Base-by-base conservation (phyloP, 2,329 filamentous ascomycete genomes). In the Pyrenochaeta sp. region DNA sequence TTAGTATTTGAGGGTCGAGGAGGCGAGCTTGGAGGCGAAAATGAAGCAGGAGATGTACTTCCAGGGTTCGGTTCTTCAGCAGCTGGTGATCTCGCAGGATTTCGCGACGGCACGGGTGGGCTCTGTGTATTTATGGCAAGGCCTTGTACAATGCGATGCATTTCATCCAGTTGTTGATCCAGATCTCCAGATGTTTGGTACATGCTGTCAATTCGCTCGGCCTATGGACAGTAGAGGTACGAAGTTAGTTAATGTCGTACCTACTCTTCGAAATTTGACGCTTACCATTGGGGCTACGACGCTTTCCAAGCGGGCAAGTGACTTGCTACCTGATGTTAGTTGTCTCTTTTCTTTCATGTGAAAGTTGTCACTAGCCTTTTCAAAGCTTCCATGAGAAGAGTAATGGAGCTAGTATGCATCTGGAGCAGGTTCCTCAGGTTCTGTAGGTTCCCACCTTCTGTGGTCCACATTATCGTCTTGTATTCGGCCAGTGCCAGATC, bases 381-480 rank as follows among this genome's bases (percentile, higher is more conserved):
- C 36, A 81, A 33, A 14, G 78, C 77, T 54, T 79, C 75, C 57
- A 72, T 75, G 1, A 74, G 72, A 30, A 78, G 52, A 7, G 68
- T 68, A 44, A 79, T 75, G 11, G 75, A 76, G 53, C 66, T 73
- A 17, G 73, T 73, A 51, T 81, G 78, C 72, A 79, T 76, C 23
- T 76, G 72, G 7, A 81, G 63, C 58, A 79, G 67, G 50, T 74
- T 67, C 40, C 72, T 67, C 45, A 82, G 59, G 18, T 74, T 66
- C 10, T 71, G 63, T 18, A 82, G 74, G 44, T 69, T 67, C 1
- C 78, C 78, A 11, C 77, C 78, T 23, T 80, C 77, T 1, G 75
- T 72, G 2, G 79, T 81, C 79, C 79, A 81, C 52, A 74, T 73
- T 64, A 81, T 73, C 4, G 72, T 75, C 49, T 74, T 74, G 61